Evolutionary conservation across 345 rosid species (phyloP), one percentile per base, ranked within the genome.

Genomic region (Bruguiera gymnorhiza): DNA sequence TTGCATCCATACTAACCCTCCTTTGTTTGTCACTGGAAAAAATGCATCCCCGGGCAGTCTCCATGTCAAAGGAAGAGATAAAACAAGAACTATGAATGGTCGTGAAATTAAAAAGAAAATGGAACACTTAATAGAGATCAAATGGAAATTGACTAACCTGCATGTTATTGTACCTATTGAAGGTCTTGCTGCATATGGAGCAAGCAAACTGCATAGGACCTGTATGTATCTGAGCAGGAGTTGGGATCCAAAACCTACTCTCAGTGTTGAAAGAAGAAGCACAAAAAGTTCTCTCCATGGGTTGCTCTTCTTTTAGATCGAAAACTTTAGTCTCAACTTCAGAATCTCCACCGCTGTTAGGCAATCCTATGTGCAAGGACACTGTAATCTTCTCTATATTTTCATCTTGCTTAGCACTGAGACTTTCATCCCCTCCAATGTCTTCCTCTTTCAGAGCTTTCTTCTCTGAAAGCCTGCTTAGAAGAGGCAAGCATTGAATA

Each of bases 161-260:
- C 92, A 89, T 89, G 83, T 87, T 89, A 70, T 89, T 89, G 88
- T 86, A 89, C 83, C 96, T 86, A 83, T 89, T 87, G 86, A 89
- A 89, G 78, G 90, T 89, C 74, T 89, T 89, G 83, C 69, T 83
- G 68, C 96, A 87, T 6, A 89, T 86, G 72, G 87, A 81, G 67
- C 96, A 87, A 69, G 92, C 77, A 76, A 87, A 89, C 60, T 87
- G 96, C 96, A 89, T 87, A 37, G 96, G 92, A 1, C 96, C 96
- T 11, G 87, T 89, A 24, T 86, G 89, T 74, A 89, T 89, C 83
- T 89, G 96, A 20, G 92, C 80, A 31, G 90, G 88, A 53, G 90
- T 87, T 65, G 96, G 96, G 79, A 89, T 87, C 96, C 92, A 89
- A 76, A 89, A 89, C 85, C 96, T 86, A 43, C 73, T 78, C 43